Percentiles rank a stretch among this genome's conserved stretches.
phyloP scores from a whole-genome alignment of 192 early-diverging fungal species.

The Coemansia sp. region DNA sequence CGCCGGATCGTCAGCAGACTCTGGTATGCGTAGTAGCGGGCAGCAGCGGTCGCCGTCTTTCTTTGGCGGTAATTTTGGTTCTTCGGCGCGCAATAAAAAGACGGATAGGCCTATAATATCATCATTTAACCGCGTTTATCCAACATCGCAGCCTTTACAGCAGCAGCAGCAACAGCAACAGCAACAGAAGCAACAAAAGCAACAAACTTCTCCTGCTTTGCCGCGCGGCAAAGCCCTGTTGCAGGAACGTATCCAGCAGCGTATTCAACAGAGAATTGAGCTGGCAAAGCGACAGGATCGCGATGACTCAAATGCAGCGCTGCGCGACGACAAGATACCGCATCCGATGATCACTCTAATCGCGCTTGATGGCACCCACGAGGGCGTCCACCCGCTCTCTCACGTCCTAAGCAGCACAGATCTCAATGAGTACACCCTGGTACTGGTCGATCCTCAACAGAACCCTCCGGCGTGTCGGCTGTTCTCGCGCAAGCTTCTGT shows the following conservation, averaged over 20 bases:
- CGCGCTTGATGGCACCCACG: slow-evolving; percentile 9
- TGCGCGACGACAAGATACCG: slow-evolving; percentile 37
- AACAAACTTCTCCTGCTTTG: not conserved
- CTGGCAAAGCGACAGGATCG: not conserved
- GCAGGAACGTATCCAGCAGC: slow-evolving; percentile 8
- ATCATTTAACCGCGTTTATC: too few species aligned
- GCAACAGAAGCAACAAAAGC: too few species aligned
- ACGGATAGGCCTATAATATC: too few species aligned
- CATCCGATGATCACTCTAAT: slow-evolving; percentile 28
- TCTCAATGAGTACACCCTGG: slow-evolving; percentile 18
- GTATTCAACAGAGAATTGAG: slow-evolving; percentile 12
- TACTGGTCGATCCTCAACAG: slow-evolving; percentile 20
- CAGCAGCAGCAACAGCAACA: too few species aligned
- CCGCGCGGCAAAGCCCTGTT: slow-evolving; percentile 11
- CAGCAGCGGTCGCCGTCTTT: too few species aligned
- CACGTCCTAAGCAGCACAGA: slow-evolving; percentile 24
- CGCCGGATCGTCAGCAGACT: too few species aligned
- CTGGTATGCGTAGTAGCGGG: too few species aligned
- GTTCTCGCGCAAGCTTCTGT: slow-evolving; percentile 32
- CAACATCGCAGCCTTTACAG: too few species aligned
- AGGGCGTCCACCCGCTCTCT: slow-evolving; percentile 16
- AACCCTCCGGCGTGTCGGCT: slow-evolving; percentile 34
- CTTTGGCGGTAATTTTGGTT: too few species aligned
- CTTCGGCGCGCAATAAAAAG: too few species aligned
- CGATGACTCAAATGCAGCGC: slow-evolving; percentile 8